phyloP scores from a whole-genome alignment of 139 green algal genomes.

The Chlorella sp. region DNA sequence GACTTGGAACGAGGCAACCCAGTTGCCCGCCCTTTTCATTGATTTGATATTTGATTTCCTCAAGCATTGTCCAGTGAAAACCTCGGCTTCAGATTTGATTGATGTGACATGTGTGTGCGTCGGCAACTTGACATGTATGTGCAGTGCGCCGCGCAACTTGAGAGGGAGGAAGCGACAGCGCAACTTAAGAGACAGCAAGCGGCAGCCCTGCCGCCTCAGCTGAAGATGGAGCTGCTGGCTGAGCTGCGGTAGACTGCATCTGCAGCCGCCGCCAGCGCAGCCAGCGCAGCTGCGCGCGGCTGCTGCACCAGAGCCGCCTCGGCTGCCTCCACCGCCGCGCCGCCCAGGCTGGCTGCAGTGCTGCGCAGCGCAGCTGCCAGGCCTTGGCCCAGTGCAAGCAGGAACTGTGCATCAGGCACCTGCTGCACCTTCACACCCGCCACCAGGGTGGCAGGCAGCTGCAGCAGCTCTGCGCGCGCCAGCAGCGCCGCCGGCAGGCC shows the following conservation, averaged over 20 bases:
- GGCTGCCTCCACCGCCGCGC: background rate
- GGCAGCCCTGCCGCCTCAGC: background rate
- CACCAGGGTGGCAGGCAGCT: background rate
- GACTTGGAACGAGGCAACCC: no score
- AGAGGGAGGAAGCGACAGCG: no score
- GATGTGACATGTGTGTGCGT: no score
- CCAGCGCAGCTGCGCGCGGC: background rate
- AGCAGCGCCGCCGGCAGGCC: conserved; percentile 43
- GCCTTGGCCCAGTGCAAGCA: background rate
- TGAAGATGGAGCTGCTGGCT: conserved; percentile 29
- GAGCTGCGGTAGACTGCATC: conserved; percentile 12
- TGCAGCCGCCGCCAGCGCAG: background rate
- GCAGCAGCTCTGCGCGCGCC: background rate
- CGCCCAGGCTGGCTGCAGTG: background rate
- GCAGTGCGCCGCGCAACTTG: no score
- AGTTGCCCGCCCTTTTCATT: no score
- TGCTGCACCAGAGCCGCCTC: background rate
- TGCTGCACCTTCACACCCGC: conserved; percentile 27
- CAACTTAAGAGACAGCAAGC: no score
- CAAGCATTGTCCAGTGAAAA: no score
- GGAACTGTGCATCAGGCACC: conserved; percentile 24
- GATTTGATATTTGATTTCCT: no score
- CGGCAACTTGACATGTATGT: no score
- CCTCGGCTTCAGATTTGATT: no score
- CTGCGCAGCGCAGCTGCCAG: background rate